These are phyloP conservation scores for Jaenimonas drosophilae DNA, from an alignment of 208 protist genomes.

Conservation along the genomic window DNA sequence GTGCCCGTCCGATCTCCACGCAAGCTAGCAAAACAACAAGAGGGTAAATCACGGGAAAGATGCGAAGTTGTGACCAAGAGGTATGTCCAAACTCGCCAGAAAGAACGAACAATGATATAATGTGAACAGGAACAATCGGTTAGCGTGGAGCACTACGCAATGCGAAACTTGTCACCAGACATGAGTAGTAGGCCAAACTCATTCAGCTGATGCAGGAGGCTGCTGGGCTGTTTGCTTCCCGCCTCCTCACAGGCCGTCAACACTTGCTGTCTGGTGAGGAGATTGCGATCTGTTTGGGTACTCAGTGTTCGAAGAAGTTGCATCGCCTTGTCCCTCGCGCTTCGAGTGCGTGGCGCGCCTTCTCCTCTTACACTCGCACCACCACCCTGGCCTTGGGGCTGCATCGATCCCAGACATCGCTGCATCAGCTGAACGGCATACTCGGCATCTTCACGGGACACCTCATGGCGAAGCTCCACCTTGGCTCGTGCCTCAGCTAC, in stretches of 20 bases:
- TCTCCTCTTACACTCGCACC: not conserved
- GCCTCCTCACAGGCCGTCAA: constrained; percentile 56
- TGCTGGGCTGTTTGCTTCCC: constrained; percentile 51
- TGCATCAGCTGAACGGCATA: constrained; percentile 90
- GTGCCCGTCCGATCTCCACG: too few relatives aligned
- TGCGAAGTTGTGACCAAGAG: constrained; percentile 4
- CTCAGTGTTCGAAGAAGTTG: not conserved
- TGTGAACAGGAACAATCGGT: not conserved
- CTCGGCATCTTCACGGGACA: constrained; percentile 86
- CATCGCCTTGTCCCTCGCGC: not conserved
- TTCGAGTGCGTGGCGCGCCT: not conserved
- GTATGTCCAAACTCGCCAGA: not conserved
- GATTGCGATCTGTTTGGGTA: not conserved
- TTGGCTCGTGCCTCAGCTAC: constrained; percentile 89
- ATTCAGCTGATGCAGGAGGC: constrained; percentile 78
- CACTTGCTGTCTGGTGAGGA: too few relatives aligned
- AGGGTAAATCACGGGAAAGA: constrained; percentile 6
- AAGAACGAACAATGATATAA: constrained; percentile 8
- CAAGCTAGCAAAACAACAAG: constrained; percentile 2
- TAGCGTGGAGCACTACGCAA: constrained; percentile 31
- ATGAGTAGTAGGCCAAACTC: constrained; percentile 71
- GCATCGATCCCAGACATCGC: constrained; percentile 27
- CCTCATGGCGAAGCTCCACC: constrained; percentile 82
- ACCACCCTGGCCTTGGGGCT: not conserved
- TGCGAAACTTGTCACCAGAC: constrained; percentile 50